phyloP scores from a whole-genome alignment of 2,329 filamentous ascomycete species.

The Fusarium piperis region DNA sequence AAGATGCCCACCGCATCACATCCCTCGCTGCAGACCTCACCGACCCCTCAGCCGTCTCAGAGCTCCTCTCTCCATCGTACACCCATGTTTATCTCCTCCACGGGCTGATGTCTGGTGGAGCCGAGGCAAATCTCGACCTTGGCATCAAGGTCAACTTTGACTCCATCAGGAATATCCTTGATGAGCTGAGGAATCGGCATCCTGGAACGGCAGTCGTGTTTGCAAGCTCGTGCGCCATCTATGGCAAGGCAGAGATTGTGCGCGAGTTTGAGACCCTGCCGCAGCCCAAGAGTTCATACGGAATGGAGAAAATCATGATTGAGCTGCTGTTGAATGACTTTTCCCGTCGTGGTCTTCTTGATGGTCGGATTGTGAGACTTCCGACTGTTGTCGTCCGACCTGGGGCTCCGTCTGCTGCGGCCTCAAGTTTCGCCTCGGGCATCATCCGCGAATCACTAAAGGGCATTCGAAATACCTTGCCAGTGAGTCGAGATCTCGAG shows the following conservation, averaged over 20 bases:
- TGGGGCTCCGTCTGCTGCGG: constrained; percentile 67
- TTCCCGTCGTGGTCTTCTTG: constrained; percentile 63
- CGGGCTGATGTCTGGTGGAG: constrained; percentile 70
- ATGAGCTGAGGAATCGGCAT: constrained; percentile 55
- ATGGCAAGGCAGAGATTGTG: constrained; percentile 48
- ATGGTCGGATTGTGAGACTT: constrained; percentile 65
- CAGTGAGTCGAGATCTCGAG: constrained; percentile 56
- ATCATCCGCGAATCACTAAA: constrained; percentile 66
- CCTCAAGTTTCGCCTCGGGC: constrained; percentile 67
- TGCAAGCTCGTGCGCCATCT: constrained; percentile 67
- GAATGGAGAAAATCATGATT: constrained; percentile 69
- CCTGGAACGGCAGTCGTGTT: constrained; percentile 65
- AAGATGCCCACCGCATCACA: constrained; percentile 38
- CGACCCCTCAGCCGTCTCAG: constrained; percentile 30
- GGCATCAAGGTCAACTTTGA: constrained; percentile 67
- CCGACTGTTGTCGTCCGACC: constrained; percentile 70
- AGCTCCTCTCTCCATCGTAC: constrained; percentile 45
- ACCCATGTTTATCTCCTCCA: constrained; percentile 67
- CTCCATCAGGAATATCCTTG: constrained; percentile 61
- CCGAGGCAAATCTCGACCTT: constrained; percentile 66
- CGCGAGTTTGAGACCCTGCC: constrained; percentile 39
- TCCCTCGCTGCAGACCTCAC: constrained; percentile 50
- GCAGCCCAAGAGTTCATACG: constrained; percentile 67
- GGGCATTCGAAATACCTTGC: constrained; percentile 56
- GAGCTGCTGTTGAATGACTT: constrained; percentile 52